A percentile compares a stretch with the other conserved stretches of the same genome.
phyloP scores from a whole-genome alignment of 1,284 basidiomycete species.

The Trichosporon sp. region DNA sequence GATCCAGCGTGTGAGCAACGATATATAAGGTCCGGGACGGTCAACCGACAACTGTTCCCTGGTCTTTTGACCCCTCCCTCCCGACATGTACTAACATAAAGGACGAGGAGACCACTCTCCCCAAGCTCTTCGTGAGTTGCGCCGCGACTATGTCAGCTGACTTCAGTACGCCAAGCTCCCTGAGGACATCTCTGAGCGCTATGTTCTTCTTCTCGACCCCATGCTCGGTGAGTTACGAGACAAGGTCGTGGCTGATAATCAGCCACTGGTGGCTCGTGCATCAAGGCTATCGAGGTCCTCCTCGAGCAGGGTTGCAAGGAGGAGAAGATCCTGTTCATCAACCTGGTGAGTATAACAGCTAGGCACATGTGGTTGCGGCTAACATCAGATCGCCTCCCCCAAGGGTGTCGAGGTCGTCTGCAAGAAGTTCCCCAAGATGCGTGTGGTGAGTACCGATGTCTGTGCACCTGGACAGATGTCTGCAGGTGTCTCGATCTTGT shows the following conservation, averaged over 20 bases:
- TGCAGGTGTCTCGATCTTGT: background rate
- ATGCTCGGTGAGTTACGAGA: slow-evolving; percentile 76
- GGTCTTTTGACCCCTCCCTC: background rate
- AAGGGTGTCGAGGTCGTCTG: slow-evolving; percentile 87
- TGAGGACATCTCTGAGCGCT: slow-evolving; percentile 86
- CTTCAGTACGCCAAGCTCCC: slow-evolving; percentile 72
- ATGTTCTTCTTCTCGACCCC: slow-evolving; percentile 92
- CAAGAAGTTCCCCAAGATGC: slow-evolving; percentile 73
- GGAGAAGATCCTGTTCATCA: slow-evolving; percentile 92
- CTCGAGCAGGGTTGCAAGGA: slow-evolving; percentile 79
- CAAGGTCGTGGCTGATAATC: slow-evolving; percentile 21
- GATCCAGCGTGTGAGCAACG: slow-evolving; percentile 74
- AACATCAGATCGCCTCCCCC: slow-evolving; percentile 78
- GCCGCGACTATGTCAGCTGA: background rate
- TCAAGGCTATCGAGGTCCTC: slow-evolving; percentile 94
- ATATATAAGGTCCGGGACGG: slow-evolving; percentile 15
- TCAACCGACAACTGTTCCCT: background rate
- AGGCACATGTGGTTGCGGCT: background rate
- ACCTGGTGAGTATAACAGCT: slow-evolving; percentile 66
- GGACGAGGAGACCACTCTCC: slow-evolving; percentile 88
- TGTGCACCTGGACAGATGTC: slow-evolving; percentile 17
- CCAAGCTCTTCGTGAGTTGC: slow-evolving; percentile 71
- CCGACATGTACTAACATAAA: slow-evolving; percentile 47
- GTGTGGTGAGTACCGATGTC: slow-evolving; percentile 67
- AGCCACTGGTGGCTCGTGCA: slow-evolving; percentile 97